A percentile compares a stretch with the other conserved stretches of the same genome.
These are phyloP conservation scores for Lobosporangium transversale DNA, from an alignment of 192 early-diverging fungal species.

Conservation along the genomic window DNA sequence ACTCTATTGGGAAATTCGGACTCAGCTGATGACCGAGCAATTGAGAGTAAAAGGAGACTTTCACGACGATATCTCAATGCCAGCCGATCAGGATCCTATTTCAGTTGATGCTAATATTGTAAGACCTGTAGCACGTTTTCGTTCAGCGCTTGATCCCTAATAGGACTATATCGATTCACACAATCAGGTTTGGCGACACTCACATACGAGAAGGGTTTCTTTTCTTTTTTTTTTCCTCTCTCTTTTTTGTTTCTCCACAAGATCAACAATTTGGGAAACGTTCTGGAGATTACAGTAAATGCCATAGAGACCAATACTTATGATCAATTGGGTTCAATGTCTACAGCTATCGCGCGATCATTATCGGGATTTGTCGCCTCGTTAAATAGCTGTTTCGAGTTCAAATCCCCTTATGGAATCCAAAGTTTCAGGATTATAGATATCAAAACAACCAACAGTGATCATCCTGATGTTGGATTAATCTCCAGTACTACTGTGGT, in stretches of 20 bases:
- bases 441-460: slow-evolving; percentile 10
- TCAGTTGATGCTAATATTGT: slow-evolving; percentile 5
- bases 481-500: slow-evolving; percentile 27
- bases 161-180: too few species aligned
- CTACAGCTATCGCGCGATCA: slow-evolving; percentile 28
- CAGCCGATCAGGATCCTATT: slow-evolving; percentile 1
- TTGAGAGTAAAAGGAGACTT: background rate
- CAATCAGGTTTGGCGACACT: background rate
- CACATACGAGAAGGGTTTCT: background rate
- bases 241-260: too few species aligned
- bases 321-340: background rate
- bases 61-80: slow-evolving; percentile 6
- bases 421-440: slow-evolving; percentile 13
- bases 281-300: background rate
- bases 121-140: too few species aligned
- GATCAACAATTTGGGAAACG: slow-evolving; percentile 33
- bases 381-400: slow-evolving; percentile 22
- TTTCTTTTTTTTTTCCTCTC: background rate
- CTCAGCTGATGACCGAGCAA: background rate
- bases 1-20: slow-evolving; percentile 30
- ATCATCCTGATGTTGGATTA: slow-evolving; percentile 4
- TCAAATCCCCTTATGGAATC: slow-evolving; percentile 32
- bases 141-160: too few species aligned
- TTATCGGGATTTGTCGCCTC: slow-evolving; percentile 28
- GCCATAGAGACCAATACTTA: background rate